Evolutionary conservation across 1,139 yeast genomes (phyloP).

Genomic region (Taphrina betulina): DNA sequence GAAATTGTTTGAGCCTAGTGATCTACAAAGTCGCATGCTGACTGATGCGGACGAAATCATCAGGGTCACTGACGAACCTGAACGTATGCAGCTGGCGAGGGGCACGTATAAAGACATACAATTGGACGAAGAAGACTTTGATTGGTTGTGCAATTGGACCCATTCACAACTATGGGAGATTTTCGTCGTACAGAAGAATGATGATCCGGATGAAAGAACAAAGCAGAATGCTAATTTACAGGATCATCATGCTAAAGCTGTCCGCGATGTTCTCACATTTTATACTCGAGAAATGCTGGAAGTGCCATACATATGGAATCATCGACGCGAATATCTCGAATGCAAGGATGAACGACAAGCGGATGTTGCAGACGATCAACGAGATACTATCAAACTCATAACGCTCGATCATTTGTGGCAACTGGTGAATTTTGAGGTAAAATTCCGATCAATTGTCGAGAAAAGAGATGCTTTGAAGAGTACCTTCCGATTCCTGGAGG

Average conservation of each 20-base stretch:
- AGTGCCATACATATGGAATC: slow-evolving; percentile 96
- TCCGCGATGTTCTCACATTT: slow-evolving; percentile 74
- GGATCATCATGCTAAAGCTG: slow-evolving; percentile 63
- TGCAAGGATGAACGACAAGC: slow-evolving; percentile 47
- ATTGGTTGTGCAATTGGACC: slow-evolving; percentile 55
- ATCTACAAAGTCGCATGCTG: slow-evolving; percentile 81
- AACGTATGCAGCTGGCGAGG: slow-evolving; percentile 79
- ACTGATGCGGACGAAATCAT: slow-evolving; percentile 90
- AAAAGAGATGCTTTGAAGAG: slow-evolving; percentile 66
- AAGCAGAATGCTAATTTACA: slow-evolving; percentile 48
- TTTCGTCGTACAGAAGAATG: slow-evolving; percentile 37
- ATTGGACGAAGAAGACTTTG: slow-evolving; percentile 62
- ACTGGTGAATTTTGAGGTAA: slow-evolving; percentile 79
- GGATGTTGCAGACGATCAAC: slow-evolving; percentile 37
- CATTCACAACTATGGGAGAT: slow-evolving; percentile 45
- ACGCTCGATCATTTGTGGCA: slow-evolving; percentile 80
- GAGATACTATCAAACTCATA: slow-evolving; percentile 49
- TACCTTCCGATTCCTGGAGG: slow-evolving; percentile 56
- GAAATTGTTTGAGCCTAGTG: slow-evolving; percentile 93
- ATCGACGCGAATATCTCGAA: slow-evolving; percentile 82
- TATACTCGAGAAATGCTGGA: slow-evolving; percentile 76
- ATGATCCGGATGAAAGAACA: slow-evolving; percentile 5
- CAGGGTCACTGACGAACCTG: slow-evolving; percentile 86
- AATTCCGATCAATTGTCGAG: slow-evolving; percentile 79
- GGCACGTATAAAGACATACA: slow-evolving; percentile 61